Base-by-base conservation (phyloP, 2,329 filamentous ascomycete species). In the Rhynchosporium secalis region DNA sequence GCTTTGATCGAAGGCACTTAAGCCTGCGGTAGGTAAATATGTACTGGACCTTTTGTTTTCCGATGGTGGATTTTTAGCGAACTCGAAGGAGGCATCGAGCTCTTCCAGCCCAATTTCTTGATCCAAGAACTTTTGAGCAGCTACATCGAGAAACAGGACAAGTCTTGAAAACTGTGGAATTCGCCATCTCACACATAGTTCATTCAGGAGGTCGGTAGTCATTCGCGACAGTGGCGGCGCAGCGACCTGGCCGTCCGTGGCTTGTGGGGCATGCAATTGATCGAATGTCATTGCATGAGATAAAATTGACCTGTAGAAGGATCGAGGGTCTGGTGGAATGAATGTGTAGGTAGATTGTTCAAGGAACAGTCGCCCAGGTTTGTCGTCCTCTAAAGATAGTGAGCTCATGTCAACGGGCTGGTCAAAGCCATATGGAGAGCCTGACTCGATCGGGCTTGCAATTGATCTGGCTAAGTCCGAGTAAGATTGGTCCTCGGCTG, bases 121-220 rank as follows among this genome's bases (percentile, higher is more conserved):
- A 68, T 96, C 89, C 51, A 92, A 79, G 72, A 92, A 98, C 74
- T 95, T 95, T 70, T 92, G 89, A 28, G 88, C 84, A 6, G 92
- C 84, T 61, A 96, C 90, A 77, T 98, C 95, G 41, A 98, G 78
- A 70, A 96, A 88, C 5, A 94, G 77, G 5, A 96, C 86, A 57
- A 92, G 81, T 49, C 92, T 85, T 3, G 92, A 91, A 71, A 88
- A 92, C 67, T 89, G 87, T 2, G 94, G 92, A 65, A 99, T 83
- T 56, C 95, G 88, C 95, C 95, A 99, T 71, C 93, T 86, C 65
- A 92, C 79, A 63, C 89, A 91, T 62, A 97, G 82, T 75, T 98
- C 94, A 64, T 89, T 90, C 65, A 99, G 77, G 51, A 99, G 79
- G 61, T 97, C 92, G 55, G 86, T 83, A 2, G 92, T 95, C 65